Conservation (phyloP, 768 basidiomycete genomes). For the Termitomyces sp. region DNA sequence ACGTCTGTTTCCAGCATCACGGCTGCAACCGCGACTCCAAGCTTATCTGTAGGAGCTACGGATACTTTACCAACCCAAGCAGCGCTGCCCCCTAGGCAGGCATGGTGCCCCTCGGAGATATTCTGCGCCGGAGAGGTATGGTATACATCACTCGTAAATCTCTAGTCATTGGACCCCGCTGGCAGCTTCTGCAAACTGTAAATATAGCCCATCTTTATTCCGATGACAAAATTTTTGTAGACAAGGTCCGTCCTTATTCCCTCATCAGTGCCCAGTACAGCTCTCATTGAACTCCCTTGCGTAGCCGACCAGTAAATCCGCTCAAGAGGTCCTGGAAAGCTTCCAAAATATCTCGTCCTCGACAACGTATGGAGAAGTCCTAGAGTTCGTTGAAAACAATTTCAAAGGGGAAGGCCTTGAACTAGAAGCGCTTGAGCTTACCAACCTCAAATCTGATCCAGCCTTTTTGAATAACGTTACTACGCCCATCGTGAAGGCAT, state of each 20-base stretch:
- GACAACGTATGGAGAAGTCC: slow-evolving; percentile 58
- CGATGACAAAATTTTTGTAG: slow-evolving; percentile 87
- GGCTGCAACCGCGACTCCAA: slow-evolving; percentile 57
- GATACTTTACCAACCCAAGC: slow-evolving; percentile 59
- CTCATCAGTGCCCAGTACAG: background rate
- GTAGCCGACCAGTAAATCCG: slow-evolving; percentile 70
- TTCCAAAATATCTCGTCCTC: slow-evolving; percentile 45
- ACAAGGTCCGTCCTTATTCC: slow-evolving; percentile 37
- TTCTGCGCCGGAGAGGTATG: slow-evolving; percentile 77
- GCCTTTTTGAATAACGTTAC: slow-evolving; percentile 65
- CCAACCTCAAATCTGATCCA: slow-evolving; percentile 58
- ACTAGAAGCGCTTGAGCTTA: slow-evolving; percentile 53
- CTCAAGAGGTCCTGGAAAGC: slow-evolving; percentile 63
- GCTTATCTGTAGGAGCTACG: slow-evolving; percentile 31
- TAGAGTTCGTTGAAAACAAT: slow-evolving; percentile 64
- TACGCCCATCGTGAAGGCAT: slow-evolving; percentile 65
- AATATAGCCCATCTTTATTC: slow-evolving; percentile 68
- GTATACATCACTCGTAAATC: slow-evolving; percentile 4
- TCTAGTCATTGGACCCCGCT: background rate
- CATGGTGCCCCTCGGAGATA: slow-evolving; percentile 71
- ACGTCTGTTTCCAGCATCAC: too few relatives aligned
- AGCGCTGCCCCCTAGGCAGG: slow-evolving; percentile 59
- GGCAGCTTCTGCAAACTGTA: slow-evolving; percentile 72
- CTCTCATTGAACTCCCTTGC: background rate
- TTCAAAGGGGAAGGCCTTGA: slow-evolving; percentile 86